Evolutionary conservation across 805 yeast genomes (phyloP).

Genomic region (Schwanniomyces occidentalis): DNA sequence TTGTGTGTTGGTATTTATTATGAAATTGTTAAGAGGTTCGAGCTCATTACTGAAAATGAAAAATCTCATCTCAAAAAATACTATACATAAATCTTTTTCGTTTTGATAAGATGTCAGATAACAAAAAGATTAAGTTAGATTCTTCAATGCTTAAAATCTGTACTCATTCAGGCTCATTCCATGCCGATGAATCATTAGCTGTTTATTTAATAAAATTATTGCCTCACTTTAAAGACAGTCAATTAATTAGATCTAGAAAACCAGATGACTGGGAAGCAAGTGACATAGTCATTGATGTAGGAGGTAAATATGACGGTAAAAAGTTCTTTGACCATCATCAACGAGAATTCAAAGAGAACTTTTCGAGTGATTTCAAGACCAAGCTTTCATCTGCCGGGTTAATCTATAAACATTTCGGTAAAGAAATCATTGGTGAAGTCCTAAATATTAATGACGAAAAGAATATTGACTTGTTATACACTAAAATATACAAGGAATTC

Average conservation of each 20-base stretch:
- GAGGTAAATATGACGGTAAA: constrained; percentile 83
- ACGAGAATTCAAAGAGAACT: constrained; percentile 80
- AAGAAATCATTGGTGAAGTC: constrained; percentile 58
- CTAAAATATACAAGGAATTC: constrained; percentile 80
- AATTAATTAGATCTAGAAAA: constrained; percentile 79
- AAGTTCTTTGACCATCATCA: constrained; percentile 97
- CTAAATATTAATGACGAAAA: constrained; percentile 33
- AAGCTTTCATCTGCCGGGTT: constrained; percentile 93
- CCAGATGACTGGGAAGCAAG: constrained; percentile 79
- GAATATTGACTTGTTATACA: constrained; percentile 64
- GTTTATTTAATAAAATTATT: constrained; percentile 77
- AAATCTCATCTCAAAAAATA: neutral
- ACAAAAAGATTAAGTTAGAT: constrained; percentile 9
- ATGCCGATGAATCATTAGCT: constrained; percentile 95
- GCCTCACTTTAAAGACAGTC: constrained; percentile 66
- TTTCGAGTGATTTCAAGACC: constrained; percentile 62
- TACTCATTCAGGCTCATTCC: constrained; percentile 92
- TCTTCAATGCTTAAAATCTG: constrained; percentile 61
- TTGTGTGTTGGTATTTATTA: too few relatives aligned
- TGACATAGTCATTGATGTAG: constrained; percentile 93
- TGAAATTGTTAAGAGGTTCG: too few relatives aligned
- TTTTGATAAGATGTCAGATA: constrained; percentile 5
- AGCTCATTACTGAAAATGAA: constrained; percentile 1
- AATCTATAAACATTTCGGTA: constrained; percentile 83
- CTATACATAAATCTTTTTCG: too few relatives aligned